phyloP scores from a whole-genome alignment of 2,329 filamentous ascomycete genomes.

The Blumeriella jaapii region DNA sequence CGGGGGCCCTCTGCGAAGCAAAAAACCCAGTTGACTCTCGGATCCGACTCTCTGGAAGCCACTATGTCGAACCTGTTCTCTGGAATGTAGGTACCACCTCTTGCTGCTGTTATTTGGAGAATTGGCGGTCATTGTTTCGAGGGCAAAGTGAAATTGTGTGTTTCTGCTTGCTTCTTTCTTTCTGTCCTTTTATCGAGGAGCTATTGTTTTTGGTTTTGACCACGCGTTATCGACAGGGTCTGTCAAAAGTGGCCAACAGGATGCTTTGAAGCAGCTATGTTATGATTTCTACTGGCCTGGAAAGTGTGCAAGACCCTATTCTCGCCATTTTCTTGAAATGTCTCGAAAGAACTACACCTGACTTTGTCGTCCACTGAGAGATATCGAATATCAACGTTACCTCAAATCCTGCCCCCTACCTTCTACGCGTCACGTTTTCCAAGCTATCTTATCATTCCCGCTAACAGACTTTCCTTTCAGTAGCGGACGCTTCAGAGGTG shows the following conservation, averaged over 20 bases:
- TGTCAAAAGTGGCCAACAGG: too few relatives aligned
- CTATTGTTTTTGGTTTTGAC: too few relatives aligned
- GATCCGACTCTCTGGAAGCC: slow-evolving; percentile 3
- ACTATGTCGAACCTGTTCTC: slow-evolving; percentile 28
- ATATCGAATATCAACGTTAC: neutral
- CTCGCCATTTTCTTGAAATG: neutral
- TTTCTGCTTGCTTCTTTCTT: neutral
- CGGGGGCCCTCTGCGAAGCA: too few relatives aligned
- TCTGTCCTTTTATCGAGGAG: too few relatives aligned
- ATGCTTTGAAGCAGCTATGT: too few relatives aligned
- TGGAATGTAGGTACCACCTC: slow-evolving; percentile 25
- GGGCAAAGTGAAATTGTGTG: neutral
- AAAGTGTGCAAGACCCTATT: too few relatives aligned
- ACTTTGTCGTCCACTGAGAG: neutral
- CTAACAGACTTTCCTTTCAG: slow-evolving; percentile 28
- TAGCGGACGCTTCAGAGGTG: slow-evolving; percentile 48
- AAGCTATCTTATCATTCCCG: slow-evolving; percentile 4
- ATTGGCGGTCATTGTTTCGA: slow-evolving; percentile 1
- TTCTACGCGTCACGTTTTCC: neutral
- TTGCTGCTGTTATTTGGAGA: neutral
- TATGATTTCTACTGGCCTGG: too few relatives aligned
- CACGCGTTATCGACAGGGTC: too few relatives aligned
- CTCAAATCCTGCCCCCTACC: neutral
- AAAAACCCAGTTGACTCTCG: too few relatives aligned
- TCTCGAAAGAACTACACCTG: neutral